Conservation (phyloP, 108 stramenopile species). For the Fistulifera pelliculosa region DNA sequence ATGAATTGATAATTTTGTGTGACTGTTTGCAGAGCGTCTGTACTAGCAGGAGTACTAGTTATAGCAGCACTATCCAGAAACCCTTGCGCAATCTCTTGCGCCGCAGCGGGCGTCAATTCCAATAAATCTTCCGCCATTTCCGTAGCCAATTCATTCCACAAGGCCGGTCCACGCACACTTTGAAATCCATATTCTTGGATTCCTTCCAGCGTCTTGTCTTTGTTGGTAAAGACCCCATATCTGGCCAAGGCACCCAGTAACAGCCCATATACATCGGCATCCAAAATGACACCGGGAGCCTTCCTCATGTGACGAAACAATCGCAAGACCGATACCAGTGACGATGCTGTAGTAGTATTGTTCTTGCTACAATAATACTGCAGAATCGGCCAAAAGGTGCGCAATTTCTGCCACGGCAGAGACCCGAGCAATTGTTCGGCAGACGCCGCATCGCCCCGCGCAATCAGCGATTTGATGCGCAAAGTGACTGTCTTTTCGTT, state of each 20-base stretch:
- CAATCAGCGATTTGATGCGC: constrained; percentile 54
- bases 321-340: constrained; percentile 23
- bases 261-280: constrained; percentile 67
- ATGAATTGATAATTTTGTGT: not conserved
- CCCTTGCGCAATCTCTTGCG: constrained; percentile 55
- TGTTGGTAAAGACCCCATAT: constrained; percentile 44
- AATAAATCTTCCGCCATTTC: constrained; percentile 68
- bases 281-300: constrained; percentile 31
- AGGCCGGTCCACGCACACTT: constrained; percentile 31
- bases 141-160: constrained; percentile 56
- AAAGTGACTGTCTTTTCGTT: constrained; percentile 69
- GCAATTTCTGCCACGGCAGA: constrained; percentile 20
- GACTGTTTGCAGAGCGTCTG: not conserved
- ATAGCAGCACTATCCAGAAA: constrained; percentile 21
- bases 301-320: constrained; percentile 60
- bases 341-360: too few relatives aligned
- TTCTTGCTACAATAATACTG: constrained; percentile 42
- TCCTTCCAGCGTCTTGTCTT: constrained; percentile 37
- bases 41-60: not conserved
- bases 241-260: constrained; percentile 55
- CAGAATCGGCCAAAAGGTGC: constrained; percentile 71
- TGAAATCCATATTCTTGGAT: constrained; percentile 36
- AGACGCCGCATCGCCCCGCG: constrained; percentile 40
- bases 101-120: constrained; percentile 65
- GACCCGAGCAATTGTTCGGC: constrained; percentile 64